phyloP scores from a whole-genome alignment of 352 stramenopile species.

The Globisporangium iwayamae region DNA sequence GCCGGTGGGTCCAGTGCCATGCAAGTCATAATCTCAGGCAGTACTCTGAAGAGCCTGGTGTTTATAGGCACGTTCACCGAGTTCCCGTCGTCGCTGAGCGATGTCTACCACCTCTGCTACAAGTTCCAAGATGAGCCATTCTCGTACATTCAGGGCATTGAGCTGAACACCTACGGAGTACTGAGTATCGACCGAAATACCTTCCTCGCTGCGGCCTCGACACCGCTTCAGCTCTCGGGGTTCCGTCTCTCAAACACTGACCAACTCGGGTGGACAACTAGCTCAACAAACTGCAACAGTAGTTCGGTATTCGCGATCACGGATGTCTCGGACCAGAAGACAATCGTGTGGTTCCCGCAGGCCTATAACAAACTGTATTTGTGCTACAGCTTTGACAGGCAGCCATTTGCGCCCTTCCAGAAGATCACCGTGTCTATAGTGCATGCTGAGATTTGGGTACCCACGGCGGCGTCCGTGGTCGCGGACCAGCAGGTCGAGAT shows the following conservation, averaged over 20 bases:
- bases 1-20: constrained; percentile 33
- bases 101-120: constrained; percentile 69
- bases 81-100: constrained; percentile 32
- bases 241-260: constrained; percentile 50
- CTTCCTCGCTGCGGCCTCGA: constrained; percentile 42
- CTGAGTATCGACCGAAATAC: constrained; percentile 34
- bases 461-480: constrained; percentile 44
- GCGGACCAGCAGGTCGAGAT: constrained; percentile 37
- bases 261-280: constrained; percentile 49
- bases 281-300: constrained; percentile 29
- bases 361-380: constrained; percentile 37
- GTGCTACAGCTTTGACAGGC: constrained; percentile 63
- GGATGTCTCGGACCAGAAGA: constrained; percentile 28
- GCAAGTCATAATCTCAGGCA: constrained; percentile 19
- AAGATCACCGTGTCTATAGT: constrained; percentile 31
- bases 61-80: constrained; percentile 41
- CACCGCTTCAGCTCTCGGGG: constrained; percentile 37
- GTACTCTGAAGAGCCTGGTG: constrained; percentile 6
- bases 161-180: constrained; percentile 46
- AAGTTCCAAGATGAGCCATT: constrained; percentile 67
- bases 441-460: constrained; percentile 51
- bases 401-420: constrained; percentile 53
- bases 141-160: constrained; percentile 39
- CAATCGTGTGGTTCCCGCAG: constrained; percentile 26
- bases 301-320: constrained; percentile 22